phyloP scores from a whole-genome alignment of 352 stramenopile genomes.

The Globisporangium radiosum region DNA sequence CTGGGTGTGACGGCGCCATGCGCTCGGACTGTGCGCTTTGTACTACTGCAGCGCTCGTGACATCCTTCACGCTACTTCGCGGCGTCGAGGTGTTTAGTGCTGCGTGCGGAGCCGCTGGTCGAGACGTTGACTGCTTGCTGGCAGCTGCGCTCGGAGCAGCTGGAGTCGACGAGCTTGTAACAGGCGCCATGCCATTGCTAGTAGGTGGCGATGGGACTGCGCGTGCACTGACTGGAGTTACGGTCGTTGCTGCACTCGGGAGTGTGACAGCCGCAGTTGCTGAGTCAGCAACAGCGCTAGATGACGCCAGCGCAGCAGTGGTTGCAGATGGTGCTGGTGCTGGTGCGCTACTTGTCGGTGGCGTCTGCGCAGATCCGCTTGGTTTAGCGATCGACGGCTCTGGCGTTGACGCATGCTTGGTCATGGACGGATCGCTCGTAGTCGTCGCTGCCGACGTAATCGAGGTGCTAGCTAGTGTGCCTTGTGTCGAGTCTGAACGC shows the following conservation, averaged over 20 bases:
- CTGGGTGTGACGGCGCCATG: too few relatives aligned
- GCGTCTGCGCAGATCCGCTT: neutral
- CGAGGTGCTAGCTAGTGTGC: too few relatives aligned
- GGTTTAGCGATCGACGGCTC: neutral
- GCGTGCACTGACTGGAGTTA: neutral
- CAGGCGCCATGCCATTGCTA: neutral
- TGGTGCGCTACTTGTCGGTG: neutral
- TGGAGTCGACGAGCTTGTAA: neutral
- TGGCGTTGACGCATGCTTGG: neutral
- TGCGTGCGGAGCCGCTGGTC: neutral
- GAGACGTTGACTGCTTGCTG: neutral
- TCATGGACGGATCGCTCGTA: neutral
- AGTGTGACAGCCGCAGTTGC: neutral
- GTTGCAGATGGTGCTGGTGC: too few relatives aligned
- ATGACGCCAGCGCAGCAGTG: too few relatives aligned
- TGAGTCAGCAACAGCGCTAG: too few relatives aligned
- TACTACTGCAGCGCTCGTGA: neutral
- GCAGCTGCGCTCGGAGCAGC: neutral
- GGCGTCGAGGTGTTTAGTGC: neutral
- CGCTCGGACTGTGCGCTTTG: neutral
- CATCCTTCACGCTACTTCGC: neutral
- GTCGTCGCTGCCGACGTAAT: too few relatives aligned
- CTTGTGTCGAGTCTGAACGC: too few relatives aligned
- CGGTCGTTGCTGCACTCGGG: neutral
- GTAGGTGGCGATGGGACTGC: neutral